Conservation (phyloP, 176 grass and related monocot genomes). For the Secale cereale region DNA sequence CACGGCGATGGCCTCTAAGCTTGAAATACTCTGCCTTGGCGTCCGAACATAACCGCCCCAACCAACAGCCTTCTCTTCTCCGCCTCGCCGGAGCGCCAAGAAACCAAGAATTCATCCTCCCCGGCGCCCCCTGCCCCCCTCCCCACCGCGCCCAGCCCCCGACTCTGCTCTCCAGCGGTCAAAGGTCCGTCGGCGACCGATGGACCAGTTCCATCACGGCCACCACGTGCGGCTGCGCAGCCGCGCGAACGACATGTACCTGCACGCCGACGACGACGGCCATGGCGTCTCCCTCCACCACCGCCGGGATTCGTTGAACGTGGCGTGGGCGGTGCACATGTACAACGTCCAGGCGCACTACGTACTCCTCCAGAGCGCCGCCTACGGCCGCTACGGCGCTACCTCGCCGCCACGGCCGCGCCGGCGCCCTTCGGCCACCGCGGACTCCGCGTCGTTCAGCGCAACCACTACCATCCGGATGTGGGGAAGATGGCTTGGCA, state of each 20-base stretch:
- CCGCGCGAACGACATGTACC: background rate
- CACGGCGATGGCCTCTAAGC: no score
- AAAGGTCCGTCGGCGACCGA: background rate
- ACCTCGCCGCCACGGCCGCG: background rate
- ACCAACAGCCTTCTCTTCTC: background rate
- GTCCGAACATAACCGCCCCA: background rate
- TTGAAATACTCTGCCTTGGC: background rate
- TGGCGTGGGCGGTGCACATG: conserved; percentile 8
- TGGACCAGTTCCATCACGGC: conserved; percentile 5
- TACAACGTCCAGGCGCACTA: background rate
- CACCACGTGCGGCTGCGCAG: conserved; percentile 13
- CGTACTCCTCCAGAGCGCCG: background rate
- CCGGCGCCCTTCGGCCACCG: background rate
- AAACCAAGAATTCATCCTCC: background rate
- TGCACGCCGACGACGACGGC: conserved; percentile 21
- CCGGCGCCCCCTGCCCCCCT: background rate
- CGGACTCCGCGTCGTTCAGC: background rate
- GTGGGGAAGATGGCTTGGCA: background rate
- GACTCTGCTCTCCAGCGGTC: background rate
- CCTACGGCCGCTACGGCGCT: conserved; percentile 25
- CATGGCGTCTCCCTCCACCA: background rate
- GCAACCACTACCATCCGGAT: background rate
- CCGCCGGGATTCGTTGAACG: background rate
- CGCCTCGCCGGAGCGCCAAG: background rate
- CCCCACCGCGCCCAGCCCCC: background rate